Conservation (phyloP, 495 filamentous ascomycete genomes). For the Darksidea phi region DNA sequence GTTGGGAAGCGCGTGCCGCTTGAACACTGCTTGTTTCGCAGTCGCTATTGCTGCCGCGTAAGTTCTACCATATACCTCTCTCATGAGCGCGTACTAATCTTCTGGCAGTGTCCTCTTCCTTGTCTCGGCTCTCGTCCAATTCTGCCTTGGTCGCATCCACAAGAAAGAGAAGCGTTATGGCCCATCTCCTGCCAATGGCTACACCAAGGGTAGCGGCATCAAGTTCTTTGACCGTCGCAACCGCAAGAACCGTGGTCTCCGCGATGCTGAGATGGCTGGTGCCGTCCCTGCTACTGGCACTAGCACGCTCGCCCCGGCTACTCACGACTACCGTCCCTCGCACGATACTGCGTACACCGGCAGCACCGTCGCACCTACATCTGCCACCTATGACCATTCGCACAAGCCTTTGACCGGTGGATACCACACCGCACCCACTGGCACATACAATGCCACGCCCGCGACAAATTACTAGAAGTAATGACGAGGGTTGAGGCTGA, state of each 20-base stretch:
- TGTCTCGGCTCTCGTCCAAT: conserved; percentile 35
- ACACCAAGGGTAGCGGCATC: conserved; percentile 65
- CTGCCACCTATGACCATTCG: conserved; percentile 16
- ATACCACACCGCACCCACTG: conserved; percentile 38
- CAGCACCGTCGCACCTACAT: conserved; percentile 35
- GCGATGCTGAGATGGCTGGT: conserved; percentile 33
- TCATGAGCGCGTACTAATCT: conserved; percentile 12
- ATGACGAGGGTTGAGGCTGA: not conserved
- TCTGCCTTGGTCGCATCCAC: conserved; percentile 57
- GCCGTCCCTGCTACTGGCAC: conserved; percentile 28
- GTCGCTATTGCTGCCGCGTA: conserved; percentile 77
- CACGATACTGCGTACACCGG: conserved; percentile 44
- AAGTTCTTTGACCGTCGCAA: conserved; percentile 54
- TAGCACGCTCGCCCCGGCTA: conserved; percentile 20
- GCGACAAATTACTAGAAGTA: conserved; percentile 24
- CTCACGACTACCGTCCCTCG: conserved; percentile 35
- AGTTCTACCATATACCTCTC: conserved; percentile 42
- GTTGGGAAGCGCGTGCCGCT: conserved; percentile 60
- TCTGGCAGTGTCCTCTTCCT: conserved; percentile 35
- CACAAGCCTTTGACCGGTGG: conserved; percentile 34
- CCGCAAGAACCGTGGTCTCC: conserved; percentile 38
- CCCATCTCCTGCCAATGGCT: conserved; percentile 72
- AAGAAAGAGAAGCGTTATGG: conserved; percentile 77
- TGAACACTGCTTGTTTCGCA: conserved; percentile 71
- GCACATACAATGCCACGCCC: conserved; percentile 27